Percentiles rank a stretch among this genome's conserved stretches.
Conservation (phyloP, 2,329 filamentous ascomycete genomes). For the Hymenoscyphus infarciens region DNA sequence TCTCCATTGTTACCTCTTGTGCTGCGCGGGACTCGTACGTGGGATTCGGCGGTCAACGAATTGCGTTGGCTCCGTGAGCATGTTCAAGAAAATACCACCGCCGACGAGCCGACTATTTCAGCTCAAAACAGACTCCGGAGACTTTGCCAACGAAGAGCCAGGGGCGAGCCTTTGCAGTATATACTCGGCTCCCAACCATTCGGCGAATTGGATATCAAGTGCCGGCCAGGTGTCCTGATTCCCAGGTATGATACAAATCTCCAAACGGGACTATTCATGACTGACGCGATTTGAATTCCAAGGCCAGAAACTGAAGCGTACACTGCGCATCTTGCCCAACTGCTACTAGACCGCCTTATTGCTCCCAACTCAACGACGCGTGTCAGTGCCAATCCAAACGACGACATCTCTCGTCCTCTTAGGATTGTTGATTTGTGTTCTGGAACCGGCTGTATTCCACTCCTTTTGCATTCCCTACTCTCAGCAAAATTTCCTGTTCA, state of each 20-base stretch:
- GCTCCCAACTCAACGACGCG: background rate
- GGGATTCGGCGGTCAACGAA: conserved; percentile 64
- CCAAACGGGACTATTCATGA: background rate
- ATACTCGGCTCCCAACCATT: conserved; percentile 86
- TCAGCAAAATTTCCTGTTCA: conserved; percentile 40
- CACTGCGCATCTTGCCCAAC: conserved; percentile 49
- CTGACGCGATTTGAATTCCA: conserved; percentile 10
- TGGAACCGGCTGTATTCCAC: conserved; percentile 84
- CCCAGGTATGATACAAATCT: conserved; percentile 53
- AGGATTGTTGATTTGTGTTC: conserved; percentile 82
- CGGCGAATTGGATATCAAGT: conserved; percentile 74
- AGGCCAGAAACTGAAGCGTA: conserved; percentile 70
- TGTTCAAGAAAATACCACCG: conserved; percentile 35
- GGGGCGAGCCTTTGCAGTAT: conserved; percentile 81
- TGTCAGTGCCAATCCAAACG: background rate
- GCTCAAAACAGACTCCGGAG: conserved; percentile 31
- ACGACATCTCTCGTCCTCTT: conserved; percentile 37
- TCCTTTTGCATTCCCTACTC: conserved; percentile 67
- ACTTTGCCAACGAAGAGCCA: conserved; percentile 48
- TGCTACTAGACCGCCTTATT: background rate
- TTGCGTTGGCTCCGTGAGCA: conserved; percentile 70
- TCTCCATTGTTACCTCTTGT: conserved; percentile 57
- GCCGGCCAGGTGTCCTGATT: conserved; percentile 75
- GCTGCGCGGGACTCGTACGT: conserved; percentile 59
- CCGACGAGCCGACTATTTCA: conserved; percentile 24